Evolutionary conservation across 2,329 filamentous ascomycete species (phyloP), one percentile per base, ranked within the genome.

Genomic region (Coniochaeta hoffmannii): DNA sequence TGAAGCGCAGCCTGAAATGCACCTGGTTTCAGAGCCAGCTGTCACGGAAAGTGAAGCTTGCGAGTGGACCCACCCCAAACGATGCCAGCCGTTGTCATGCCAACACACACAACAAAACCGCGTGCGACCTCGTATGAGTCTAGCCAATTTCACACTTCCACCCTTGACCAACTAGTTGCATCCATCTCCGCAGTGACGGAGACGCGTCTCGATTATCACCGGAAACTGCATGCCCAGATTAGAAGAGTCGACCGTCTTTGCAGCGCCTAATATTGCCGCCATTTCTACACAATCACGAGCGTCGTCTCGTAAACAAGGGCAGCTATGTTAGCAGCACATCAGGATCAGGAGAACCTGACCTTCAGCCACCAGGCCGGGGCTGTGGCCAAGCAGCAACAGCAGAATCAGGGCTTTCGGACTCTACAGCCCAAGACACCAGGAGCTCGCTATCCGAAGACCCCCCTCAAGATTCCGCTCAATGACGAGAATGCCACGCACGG

Each of bases 281-380:
- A 30, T n/a, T 11, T 2, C 32, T 30, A 32, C 50, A 26, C 17
- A 53, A 35, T 36, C 30, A 35, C 38, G 24, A 56, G 19, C 4
- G 11, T 17, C 12, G 34, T 55, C 54, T 50, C 14, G 17, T 6
- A 15, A 12, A 54, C 22, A 12, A 15, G 4, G 22, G 22, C 41
- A 19, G 41, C 38, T 26, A 96, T 92, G 90, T 78, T 90, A 68
- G 88, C 89, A 58, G 79, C 87, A 66, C 84, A 87, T 66, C 82
- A 85, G 64, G 89, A 96, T 71, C 90, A 96, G 74, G 92, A 97
- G 72, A 97, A 97, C 72, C 74, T 90, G 69, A 82, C 90, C 64
- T 85, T 90, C 68, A 81, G 79, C 61, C 88, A 88, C 68, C 89
- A 91, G 68, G 80, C 85, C 58, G 81, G 78, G 52, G 85, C 85